Conservation (phyloP, 169 alveolate genomes). For the Plasmodium malariae region DNA sequence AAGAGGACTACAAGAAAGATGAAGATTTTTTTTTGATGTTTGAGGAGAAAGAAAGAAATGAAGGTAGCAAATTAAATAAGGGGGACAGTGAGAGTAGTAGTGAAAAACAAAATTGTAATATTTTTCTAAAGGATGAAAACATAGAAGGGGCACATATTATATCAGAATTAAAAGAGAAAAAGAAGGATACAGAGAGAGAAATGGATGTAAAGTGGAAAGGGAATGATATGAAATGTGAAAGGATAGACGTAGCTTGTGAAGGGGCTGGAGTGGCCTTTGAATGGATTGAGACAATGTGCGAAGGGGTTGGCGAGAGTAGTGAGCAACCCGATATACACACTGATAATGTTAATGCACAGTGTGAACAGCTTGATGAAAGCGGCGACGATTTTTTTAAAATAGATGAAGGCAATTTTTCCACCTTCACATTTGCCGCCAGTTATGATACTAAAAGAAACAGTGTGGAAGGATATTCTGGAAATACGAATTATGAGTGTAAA, state of each 20-base stretch:
- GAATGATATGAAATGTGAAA: too few relatives aligned
- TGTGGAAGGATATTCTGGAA: background rate
- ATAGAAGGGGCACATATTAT: too few relatives aligned
- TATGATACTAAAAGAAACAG: conserved; percentile 10
- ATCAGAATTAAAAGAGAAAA: background rate
- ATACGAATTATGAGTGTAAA: background rate
- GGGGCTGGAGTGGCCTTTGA: too few relatives aligned
- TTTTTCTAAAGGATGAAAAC: background rate
- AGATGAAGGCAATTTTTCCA: conserved; percentile 51
- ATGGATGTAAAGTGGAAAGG: too few relatives aligned
- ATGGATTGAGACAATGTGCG: too few relatives aligned
- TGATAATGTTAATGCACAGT: too few relatives aligned
- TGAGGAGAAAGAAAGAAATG: conserved; percentile 17
- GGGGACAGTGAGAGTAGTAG: background rate
- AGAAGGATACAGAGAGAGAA: too few relatives aligned
- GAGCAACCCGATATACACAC: too few relatives aligned
- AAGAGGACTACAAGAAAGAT: conserved; percentile 7
- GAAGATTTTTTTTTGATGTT: conserved; percentile 31
- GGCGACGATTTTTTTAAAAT: conserved; percentile 58
- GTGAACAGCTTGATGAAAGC: conserved; percentile 11
- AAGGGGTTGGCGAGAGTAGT: too few relatives aligned
- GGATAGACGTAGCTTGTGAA: too few relatives aligned
- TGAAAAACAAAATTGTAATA: background rate
- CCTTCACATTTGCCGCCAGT: conserved; percentile 14
- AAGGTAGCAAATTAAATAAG: background rate